Base-by-base conservation (phyloP, 352 stramenopile genomes). In the Pythium insidiosum region DNA sequence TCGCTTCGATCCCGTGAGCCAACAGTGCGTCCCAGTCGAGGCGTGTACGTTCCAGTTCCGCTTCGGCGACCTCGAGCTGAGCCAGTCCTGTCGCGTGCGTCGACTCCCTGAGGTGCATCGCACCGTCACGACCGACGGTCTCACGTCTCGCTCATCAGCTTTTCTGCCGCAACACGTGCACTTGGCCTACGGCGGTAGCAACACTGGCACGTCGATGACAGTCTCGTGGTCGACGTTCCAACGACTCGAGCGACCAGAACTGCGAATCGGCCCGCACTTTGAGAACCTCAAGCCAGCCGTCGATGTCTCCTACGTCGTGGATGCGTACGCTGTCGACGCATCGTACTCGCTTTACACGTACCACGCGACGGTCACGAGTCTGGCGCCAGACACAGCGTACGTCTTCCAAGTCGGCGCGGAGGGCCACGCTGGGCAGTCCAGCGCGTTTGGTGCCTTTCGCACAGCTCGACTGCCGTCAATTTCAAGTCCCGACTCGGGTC, bases 91-190 rank as follows among this genome's bases (percentile, higher is more conserved):
- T 19, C 50, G 56, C 22, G 21, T 64, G 30, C n/a, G n/a, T n/a
- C n/a, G n/a, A n/a, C 19, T 37, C 11, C 7, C 45, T 3, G 36
- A 53, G 21, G 39, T 38, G 20, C 21, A 53, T 6, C 29, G 30
- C 25, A 23, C 21, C 11, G 43, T 64, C n/a, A n/a, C n/a, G n/a
- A n/a, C n/a, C n/a, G n/a, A n/a, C n/a, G n/a, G n/a, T n/a, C n/a
- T n/a, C n/a, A n/a, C n/a, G n/a, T n/a, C n/a, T n/a, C n/a, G n/a
- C n/a, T n/a, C n/a, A n/a, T n/a, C n/a, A n/a, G n/a, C n/a, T n/a
- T n/a, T n/a, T n/a, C n/a, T n/a, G n/a, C 60, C 62, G 5, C 53
- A 65, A 43, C 58, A 67, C 13, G 21, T 58, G 15, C 58, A 67
- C 43, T 34, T 63, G 37, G 58, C 58, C 29, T 63, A 45, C 29